These are phyloP conservation scores for Globisporangium lucens DNA, from an alignment of 352 stramenopile species.

Conservation along the genomic window DNA sequence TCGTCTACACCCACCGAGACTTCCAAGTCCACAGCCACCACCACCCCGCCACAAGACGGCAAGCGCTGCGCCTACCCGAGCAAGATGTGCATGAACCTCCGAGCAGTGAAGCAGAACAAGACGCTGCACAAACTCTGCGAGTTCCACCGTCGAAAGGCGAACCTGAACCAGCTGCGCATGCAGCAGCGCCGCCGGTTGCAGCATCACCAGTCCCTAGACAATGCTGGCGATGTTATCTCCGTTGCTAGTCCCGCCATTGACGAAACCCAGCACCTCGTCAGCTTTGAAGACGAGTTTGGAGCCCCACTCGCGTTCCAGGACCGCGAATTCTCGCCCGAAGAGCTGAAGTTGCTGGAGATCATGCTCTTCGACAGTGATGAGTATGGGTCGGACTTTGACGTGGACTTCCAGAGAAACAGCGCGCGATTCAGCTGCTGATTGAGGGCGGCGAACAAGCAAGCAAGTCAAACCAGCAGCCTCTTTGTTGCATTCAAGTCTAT, in stretches of 20 bases:
- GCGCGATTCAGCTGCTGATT: neutral
- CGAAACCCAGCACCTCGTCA: neutral
- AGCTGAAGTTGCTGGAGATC: slow-evolving; percentile 12
- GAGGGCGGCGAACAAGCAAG: no score
- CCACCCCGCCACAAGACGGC: neutral
- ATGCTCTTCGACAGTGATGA: slow-evolving; percentile 16
- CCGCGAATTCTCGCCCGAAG: slow-evolving; percentile 13
- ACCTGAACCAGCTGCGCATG: slow-evolving; percentile 43
- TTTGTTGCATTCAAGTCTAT: no score
- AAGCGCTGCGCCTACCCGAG: slow-evolving; percentile 45
- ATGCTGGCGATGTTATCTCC: neutral
- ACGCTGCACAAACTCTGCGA: slow-evolving; percentile 50
- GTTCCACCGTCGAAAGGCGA: slow-evolving; percentile 48
- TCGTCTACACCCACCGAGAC: neutral
- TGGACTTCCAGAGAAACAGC: neutral
- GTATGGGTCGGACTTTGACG: neutral
- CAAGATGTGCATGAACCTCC: slow-evolving; percentile 40
- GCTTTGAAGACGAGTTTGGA: neutral
- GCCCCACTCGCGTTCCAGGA: neutral
- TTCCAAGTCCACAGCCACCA: neutral
- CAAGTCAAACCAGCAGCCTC: no score
- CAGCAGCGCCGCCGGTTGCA: slow-evolving; percentile 12
- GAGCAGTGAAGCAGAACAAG: slow-evolving; percentile 43
- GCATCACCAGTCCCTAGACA: neutral
- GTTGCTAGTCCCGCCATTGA: neutral